Percentiles rank a stretch among this genome's conserved stretches.
phyloP scores from a whole-genome alignment of 495 filamentous ascomycete species.

The Penicillium verhagenii region DNA sequence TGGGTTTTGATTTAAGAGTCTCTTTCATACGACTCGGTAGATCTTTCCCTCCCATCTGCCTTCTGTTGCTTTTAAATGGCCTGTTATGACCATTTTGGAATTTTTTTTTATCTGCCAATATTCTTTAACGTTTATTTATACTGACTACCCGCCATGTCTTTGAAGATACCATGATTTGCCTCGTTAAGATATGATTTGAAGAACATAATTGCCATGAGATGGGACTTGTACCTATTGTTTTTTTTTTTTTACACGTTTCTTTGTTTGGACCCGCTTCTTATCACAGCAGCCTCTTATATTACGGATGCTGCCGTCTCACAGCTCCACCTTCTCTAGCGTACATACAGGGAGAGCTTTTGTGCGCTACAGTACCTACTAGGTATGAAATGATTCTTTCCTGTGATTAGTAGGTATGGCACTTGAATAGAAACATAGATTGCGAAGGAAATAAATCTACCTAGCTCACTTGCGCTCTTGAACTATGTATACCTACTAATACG shows the following conservation, averaged over 20 bases:
- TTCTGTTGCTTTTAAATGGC: not conserved
- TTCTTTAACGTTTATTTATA: conserved; percentile 25
- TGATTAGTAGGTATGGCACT: not conserved
- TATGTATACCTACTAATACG: too few relatives aligned
- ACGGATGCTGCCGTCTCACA: not conserved
- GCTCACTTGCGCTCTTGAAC: not conserved
- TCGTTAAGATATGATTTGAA: conserved; percentile 27
- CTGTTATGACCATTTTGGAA: not conserved
- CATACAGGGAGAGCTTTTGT: too few relatives aligned
- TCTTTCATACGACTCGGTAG: not conserved
- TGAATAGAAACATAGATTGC: not conserved
- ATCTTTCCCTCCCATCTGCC: not conserved
- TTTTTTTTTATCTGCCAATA: conserved; percentile 15
- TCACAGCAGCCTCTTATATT: conserved; percentile 7
- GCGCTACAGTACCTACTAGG: too few relatives aligned
- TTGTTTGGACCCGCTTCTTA: not conserved
- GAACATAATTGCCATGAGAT: conserved; percentile 28
- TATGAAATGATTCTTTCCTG: not conserved
- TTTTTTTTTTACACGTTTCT: not conserved
- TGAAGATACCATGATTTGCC: conserved; percentile 36
- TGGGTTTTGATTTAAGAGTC: conserved; percentile 68
- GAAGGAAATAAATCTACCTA: not conserved
- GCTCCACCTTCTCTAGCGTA: not conserved
- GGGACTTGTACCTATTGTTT: conserved; percentile 16
- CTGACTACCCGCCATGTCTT: conserved; percentile 23